phyloP scores from a whole-genome alignment of 1,284 basidiomycete species.

The Cutaneotrichosporon arboriforme region DNA sequence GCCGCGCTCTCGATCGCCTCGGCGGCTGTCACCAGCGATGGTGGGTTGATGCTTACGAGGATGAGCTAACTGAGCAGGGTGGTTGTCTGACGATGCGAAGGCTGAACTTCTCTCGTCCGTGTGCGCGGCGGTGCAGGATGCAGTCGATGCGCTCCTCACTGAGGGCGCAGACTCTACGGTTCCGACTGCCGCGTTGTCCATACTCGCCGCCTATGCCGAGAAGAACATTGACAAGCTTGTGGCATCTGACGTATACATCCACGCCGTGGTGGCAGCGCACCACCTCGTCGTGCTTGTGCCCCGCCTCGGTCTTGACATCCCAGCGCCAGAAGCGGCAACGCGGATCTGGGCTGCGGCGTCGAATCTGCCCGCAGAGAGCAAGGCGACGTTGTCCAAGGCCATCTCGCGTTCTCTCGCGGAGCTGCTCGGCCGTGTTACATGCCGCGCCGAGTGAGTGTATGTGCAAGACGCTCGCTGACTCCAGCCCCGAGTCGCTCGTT shows the following conservation, averaged over 20 bases:
- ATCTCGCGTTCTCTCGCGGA: conserved; percentile 26
- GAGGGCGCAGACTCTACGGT: neutral
- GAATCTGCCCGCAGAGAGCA: conserved; percentile 10
- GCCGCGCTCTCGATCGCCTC: conserved; percentile 19
- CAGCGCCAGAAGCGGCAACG: conserved; percentile 2
- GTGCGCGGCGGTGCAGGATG: conserved; percentile 52
- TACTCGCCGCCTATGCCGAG: conserved; percentile 34
- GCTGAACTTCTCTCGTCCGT: conserved; percentile 35
- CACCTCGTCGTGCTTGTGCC: conserved; percentile 34
- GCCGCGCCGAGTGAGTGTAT: conserved; percentile 20
- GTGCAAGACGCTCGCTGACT: conserved; percentile 5
- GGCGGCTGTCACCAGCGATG: conserved; percentile 7
- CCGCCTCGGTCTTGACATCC: conserved; percentile 12
- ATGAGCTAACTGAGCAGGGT: neutral
- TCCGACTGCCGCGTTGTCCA: conserved; percentile 19
- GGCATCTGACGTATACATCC: conserved; percentile 26
- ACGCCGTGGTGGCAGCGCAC: conserved; percentile 33
- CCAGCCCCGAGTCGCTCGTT: conserved; percentile 27
- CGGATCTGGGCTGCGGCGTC: conserved; percentile 22
- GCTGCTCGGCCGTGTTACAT: conserved; percentile 20
- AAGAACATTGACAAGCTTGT: conserved; percentile 23
- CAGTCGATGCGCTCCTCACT: conserved; percentile 43
- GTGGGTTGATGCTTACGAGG: neutral
- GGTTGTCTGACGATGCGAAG: conserved; percentile 28
- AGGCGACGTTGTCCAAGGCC: conserved; percentile 14